Evolutionary conservation across 2,329 filamentous ascomycete species (phyloP).

Genomic region (Trichoderma aggressivum): DNA sequence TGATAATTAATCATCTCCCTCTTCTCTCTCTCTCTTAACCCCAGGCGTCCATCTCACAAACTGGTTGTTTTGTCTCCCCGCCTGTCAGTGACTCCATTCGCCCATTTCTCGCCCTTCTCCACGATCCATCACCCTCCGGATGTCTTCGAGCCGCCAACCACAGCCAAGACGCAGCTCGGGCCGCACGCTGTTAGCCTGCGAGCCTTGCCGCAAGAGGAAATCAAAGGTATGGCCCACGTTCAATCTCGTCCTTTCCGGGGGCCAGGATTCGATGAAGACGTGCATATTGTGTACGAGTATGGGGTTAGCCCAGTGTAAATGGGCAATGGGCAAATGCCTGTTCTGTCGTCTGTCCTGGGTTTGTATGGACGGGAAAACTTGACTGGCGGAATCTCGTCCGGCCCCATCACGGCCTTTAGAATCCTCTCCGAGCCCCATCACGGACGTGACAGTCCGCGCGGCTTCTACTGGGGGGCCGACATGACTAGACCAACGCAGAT

Average conservation of each 20-base stretch:
- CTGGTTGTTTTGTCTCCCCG: background rate
- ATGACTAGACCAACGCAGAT: background rate
- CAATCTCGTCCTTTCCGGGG: background rate
- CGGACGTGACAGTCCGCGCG: background rate
- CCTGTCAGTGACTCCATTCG: background rate
- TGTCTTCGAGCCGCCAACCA: slow-evolving; percentile 20
- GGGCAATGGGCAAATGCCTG: background rate
- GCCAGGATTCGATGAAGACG: background rate
- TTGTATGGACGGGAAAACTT: background rate
- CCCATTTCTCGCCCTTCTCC: background rate
- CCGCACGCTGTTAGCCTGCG: slow-evolving; percentile 15
- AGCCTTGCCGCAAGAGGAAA: slow-evolving; percentile 20
- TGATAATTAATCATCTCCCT: background rate
- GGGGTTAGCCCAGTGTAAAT: background rate
- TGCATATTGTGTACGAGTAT: background rate
- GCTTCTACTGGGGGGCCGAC: background rate
- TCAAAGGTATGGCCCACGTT: slow-evolving; percentile 5
- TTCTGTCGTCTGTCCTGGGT: background rate
- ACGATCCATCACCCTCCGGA: background rate
- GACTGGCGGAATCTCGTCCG: background rate
- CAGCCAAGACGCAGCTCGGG: slow-evolving; percentile 8
- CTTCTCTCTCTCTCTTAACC: background rate
- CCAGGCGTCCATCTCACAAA: background rate
- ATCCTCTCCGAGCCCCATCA: background rate
- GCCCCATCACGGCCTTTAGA: background rate